Evolutionary conservation across 768 basidiomycete species (phyloP).

Genomic region (Suillus paluster): DNA sequence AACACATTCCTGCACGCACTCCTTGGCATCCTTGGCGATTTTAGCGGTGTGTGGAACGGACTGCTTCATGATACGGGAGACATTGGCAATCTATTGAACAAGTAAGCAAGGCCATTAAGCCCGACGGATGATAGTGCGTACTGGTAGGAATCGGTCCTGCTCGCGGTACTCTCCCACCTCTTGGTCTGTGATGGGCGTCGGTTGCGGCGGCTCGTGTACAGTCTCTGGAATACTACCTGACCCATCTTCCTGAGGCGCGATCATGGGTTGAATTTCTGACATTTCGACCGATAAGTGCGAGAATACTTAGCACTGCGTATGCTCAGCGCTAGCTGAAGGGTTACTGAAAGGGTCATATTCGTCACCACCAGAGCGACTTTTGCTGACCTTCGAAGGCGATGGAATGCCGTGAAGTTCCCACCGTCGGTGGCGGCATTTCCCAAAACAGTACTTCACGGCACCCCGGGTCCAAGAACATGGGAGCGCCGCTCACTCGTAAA

Average conservation of each 20-base stretch:
- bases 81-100: conserved; percentile 84
- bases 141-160: conserved; percentile 94
- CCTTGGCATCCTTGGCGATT: conserved; percentile 97
- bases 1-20: conserved; percentile 98
- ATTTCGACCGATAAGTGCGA: conserved; percentile 16
- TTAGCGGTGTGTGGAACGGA: conserved; percentile 90
- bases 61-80: conserved; percentile 96
- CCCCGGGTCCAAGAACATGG: no score
- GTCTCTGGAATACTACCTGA: conserved; percentile 33
- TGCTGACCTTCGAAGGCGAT: conserved; percentile 4
- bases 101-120: not conserved
- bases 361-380: not conserved
- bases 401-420: conserved; percentile 4
- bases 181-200: conserved; percentile 83
- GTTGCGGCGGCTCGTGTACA: conserved; percentile 52
- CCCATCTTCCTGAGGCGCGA: conserved; percentile 49
- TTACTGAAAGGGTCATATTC: not conserved
- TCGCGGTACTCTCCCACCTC: conserved; percentile 95
- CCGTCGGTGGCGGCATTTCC: conserved; percentile 2
- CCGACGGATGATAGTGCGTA: conserved; percentile 40
- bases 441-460: not conserved
- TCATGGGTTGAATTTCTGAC: conserved; percentile 38
- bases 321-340: not conserved
- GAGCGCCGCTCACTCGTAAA: no score
- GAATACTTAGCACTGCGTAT: not conserved